phyloP scores from a whole-genome alignment of 352 stramenopile genomes.

The Hyaloperonospora arabidopsidis region DNA sequence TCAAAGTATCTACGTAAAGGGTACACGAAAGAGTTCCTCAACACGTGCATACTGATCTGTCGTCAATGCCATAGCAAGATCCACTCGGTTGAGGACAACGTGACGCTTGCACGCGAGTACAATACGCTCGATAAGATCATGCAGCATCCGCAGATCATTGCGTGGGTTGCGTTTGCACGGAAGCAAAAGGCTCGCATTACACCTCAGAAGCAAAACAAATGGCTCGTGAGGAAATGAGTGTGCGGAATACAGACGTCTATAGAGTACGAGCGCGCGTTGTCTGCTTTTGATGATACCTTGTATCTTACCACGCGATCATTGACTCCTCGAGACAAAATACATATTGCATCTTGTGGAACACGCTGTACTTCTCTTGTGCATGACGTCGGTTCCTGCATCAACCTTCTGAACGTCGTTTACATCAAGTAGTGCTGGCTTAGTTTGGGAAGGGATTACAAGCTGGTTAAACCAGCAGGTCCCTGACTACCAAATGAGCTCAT shows the following conservation, averaged over 20 bases:
- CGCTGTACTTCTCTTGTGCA: too few species aligned
- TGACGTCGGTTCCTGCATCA: too few species aligned
- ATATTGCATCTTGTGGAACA: too few species aligned
- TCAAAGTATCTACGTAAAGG: conserved; percentile 72
- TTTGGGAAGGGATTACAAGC: too few species aligned
- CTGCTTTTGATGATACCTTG: too few species aligned
- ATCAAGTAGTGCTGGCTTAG: too few species aligned
- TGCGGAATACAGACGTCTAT: background rate
- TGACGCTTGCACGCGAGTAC: conserved; percentile 84
- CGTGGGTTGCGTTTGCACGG: conserved; percentile 85
- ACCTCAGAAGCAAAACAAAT: conserved; percentile 53
- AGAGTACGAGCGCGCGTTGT: too few species aligned
- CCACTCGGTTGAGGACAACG: conserved; percentile 85
- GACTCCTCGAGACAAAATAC: too few species aligned
- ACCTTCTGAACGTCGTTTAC: too few species aligned
- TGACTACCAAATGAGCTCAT: too few species aligned
- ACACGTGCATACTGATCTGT: conserved; percentile 87
- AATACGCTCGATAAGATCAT: conserved; percentile 91
- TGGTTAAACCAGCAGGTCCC: too few species aligned
- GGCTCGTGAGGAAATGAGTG: conserved; percentile 37
- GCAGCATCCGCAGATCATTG: conserved; percentile 72
- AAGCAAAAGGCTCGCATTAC: conserved; percentile 82
- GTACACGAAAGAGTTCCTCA: conserved; percentile 69
- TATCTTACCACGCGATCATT: too few species aligned
- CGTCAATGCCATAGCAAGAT: conserved; percentile 89